These are phyloP conservation scores for Magnusiomyces clavatus DNA, from an alignment of 1,139 yeast species.

Conservation along the genomic window DNA sequence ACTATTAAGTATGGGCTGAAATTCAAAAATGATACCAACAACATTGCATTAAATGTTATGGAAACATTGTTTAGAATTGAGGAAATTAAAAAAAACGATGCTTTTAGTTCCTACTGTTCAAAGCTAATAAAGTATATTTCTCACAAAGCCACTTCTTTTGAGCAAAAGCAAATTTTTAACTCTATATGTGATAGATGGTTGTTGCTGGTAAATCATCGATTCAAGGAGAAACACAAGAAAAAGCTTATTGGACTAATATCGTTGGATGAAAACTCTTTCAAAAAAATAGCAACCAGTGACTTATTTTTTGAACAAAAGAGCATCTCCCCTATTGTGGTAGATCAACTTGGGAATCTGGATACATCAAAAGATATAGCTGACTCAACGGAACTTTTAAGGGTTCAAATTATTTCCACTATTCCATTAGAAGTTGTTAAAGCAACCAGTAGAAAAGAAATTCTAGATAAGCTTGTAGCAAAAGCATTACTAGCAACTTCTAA, in stretches of 20 bases:
- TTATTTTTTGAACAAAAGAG: conserved; percentile 20
- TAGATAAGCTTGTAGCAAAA: conserved; percentile 4
- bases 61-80: conserved; percentile 20
- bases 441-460: conserved; percentile 8
- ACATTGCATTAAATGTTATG: conserved; percentile 14
- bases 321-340: conserved; percentile 12
- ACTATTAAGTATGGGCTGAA: conserved; percentile 10
- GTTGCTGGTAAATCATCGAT: conserved; percentile 18
- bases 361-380: not conserved
- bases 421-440: conserved; percentile 13
- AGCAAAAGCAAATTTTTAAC: conserved; percentile 10
- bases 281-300: conserved; percentile 16
- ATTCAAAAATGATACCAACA: conserved; percentile 6
- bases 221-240: conserved; percentile 15
- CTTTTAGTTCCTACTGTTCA: conserved; percentile 16
- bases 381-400: conserved; percentile 9
- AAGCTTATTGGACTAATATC: conserved; percentile 17
- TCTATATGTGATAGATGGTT: conserved; percentile 23
- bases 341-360: conserved; percentile 1
- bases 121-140: conserved; percentile 16
- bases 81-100: conserved; percentile 18
- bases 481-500: not conserved
- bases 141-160: conserved; percentile 11
- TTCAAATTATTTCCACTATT: conserved; percentile 6
- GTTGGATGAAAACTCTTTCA: conserved; percentile 13